phyloP scores from a whole-genome alignment of 2,329 filamentous ascomycete genomes.

The Tolypocladium sp. region DNA sequence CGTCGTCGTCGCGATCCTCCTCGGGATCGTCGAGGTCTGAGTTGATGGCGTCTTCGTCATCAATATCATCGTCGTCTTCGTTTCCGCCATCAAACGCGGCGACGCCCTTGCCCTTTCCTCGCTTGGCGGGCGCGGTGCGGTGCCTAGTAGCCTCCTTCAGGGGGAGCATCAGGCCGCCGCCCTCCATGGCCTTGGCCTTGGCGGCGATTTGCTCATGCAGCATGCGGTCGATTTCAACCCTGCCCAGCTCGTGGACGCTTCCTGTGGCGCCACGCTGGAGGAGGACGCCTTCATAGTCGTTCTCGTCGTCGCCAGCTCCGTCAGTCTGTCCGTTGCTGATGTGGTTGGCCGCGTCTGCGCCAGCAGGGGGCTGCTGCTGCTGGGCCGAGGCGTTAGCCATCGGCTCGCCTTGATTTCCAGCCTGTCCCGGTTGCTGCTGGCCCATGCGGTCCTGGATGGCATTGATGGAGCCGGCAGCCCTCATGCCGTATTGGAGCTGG shows the following conservation, averaged over 20 bases:
- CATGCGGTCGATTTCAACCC: slow-evolving; percentile 57
- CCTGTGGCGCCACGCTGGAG: slow-evolving; percentile 46
- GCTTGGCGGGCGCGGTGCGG: slow-evolving; percentile 7
- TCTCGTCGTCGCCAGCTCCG: slow-evolving; percentile 50
- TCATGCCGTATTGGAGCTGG: slow-evolving; percentile 49
- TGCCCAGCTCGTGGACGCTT: slow-evolving; percentile 44
- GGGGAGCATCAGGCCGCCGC: slow-evolving; percentile 67
- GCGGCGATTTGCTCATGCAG: slow-evolving; percentile 61
- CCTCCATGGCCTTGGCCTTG: slow-evolving; percentile 60
- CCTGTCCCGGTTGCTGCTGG: slow-evolving; percentile 18
- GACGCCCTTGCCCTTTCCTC: slow-evolving; percentile 18
- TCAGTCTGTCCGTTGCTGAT: slow-evolving; percentile 55
- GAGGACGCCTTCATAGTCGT: slow-evolving; percentile 49
- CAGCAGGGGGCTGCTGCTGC: slow-evolving; percentile 19
- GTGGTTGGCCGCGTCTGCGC: slow-evolving; percentile 17
- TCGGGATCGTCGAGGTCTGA: slow-evolving; percentile 95
- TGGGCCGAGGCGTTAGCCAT: background rate
- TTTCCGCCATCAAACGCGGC: slow-evolving; percentile 54
- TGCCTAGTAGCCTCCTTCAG: slow-evolving; percentile 45
- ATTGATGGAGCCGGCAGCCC: slow-evolving; percentile 58
- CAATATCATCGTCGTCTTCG: slow-evolving; percentile 49
- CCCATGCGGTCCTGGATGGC: slow-evolving; percentile 43
- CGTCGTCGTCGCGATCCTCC: slow-evolving; percentile 73
- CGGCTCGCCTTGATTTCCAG: slow-evolving; percentile 15
- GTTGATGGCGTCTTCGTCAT: slow-evolving; percentile 94